Base-by-base conservation (phyloP, 2,329 filamentous ascomycete species). In the Penicillium griseofulvum region DNA sequence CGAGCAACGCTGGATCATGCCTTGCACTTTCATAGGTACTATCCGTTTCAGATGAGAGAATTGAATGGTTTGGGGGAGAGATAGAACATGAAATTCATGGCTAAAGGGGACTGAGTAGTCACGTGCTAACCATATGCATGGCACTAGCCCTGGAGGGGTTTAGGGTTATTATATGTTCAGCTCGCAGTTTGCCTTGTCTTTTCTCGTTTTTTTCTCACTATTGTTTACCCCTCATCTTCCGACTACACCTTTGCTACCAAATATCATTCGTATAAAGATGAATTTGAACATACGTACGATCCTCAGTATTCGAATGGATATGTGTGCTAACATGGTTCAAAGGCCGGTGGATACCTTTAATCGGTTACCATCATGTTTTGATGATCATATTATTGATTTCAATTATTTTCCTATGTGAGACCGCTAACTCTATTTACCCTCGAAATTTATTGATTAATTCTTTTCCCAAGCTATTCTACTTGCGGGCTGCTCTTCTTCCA, bases 401-500 rank as follows among this genome's bases (percentile, higher is more conserved):
- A 26, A 44, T 60, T 6, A 29, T 49, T 26, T 17, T 58, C 5
- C 28, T 55, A n/a, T 58, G 55, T 58, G 49, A 55, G 57, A 17
- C 3, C 5, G 6, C 12, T 5, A 12, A 29, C 31, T 28, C 10
- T 9, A 37, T 24, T 16, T 7, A 6, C n/a, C 16, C n/a, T 5
- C 33, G 9, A 5, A 5, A 12, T 36, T 31, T n/a, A 5, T 11
- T 5, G 5, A 33, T 11, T 51, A 31, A 11, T 12, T 16, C 36
- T 6, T n/a, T 19, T 5, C 17, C 5, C 16, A 56, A 56, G 56
- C 56, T 1, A 36, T 58, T 4, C 24, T 60, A 29, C 44, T 60
- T 16, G 58, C 52, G 1, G 58, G 58, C 8, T 58, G 56, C 17
- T 37, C 36, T 42, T 52, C 50, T 16, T 60, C 58, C 9, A 50